Base-by-base conservation (phyloP, 805 yeast genomes). In the Kluyveromyces nonfermentans region DNA sequence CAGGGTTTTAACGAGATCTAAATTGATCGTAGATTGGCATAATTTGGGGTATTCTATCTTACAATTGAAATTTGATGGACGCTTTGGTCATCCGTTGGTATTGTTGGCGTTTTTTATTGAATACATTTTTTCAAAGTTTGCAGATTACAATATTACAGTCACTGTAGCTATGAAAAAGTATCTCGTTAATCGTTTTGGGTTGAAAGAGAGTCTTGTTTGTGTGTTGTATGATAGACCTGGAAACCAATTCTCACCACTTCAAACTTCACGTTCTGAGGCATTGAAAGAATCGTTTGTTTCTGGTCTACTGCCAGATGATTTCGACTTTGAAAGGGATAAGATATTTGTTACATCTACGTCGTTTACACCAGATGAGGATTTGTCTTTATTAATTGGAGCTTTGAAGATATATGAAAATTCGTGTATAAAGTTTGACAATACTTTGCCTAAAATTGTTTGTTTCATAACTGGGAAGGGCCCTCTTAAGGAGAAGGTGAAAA, bases 401-500 rank as follows among this genome's bases (percentile, higher is more conserved):
- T 67, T 93, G 43, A 72, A 73, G 41, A 50, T 63, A 18, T 81
- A 86, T 50, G 89, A 84, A 41, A 47, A 51, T 9, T 54, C 60
- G 12, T 49, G 59, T 19, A 31, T 42, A 9, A 50, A 48, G 17
- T 50, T 53, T 10, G 60, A 63, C 40, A 41, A 49, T 33, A 42
- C 41, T 4, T 50, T 72, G 3, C 79, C 80, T 1, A 73, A 71
- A 3, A 56, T 89, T 1, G 60, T 78, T 33, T 75, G 87, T 42
- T 64, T 93, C n/a, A 82, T 93, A n/a, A 93, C 99, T 0, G 99
- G 99, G 0, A 90, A 89, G 60, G 99, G 99, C 0, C 97, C 97
- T 0, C 60, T 84, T 63, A 78, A 78, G 50, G 60, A 64, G 2
- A 65, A 73, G 17, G 83, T 81, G 52, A 57, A 75, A 22, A 46